phyloP scores from a whole-genome alignment of 441 rosid genomes.

The Aleurites moluccanus region DNA sequence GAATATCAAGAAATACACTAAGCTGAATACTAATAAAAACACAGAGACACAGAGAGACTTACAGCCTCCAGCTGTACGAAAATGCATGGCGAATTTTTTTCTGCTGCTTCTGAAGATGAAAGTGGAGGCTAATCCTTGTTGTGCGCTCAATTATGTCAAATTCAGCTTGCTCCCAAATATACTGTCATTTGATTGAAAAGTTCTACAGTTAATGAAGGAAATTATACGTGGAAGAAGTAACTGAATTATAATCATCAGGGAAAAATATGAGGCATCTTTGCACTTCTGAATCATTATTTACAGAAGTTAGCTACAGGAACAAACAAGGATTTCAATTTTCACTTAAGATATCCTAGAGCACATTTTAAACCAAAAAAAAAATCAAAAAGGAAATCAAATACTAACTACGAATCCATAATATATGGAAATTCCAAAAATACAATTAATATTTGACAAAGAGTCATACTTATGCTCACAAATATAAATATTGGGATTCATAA shows the following conservation, averaged over 20 bases:
- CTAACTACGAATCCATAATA: neutral
- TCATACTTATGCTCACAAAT: neutral
- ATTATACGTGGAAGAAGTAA: neutral
- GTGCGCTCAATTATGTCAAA: constrained; percentile 72
- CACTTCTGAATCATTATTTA: neutral
- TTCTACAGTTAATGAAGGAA: neutral
- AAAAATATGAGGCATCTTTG: neutral
- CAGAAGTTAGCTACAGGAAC: neutral
- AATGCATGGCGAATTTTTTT: constrained; percentile 78
- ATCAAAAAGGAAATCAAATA: neutral
- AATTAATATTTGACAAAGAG: neutral
- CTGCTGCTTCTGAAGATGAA: constrained; percentile 72
- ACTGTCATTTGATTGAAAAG: constrained; percentile 40
- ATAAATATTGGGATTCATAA: neutral
- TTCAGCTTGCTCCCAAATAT: constrained; percentile 93
- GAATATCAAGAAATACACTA: neutral
- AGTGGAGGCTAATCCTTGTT: constrained; percentile 88
- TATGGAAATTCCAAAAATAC: neutral
- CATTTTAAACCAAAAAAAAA: constrained; percentile 1
- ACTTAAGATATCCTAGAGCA: neutral
- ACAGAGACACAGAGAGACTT: constrained; percentile 32
- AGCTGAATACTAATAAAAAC: neutral
- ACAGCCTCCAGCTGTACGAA: constrained; percentile 93
- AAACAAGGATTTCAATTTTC: neutral
- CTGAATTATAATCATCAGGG: neutral